These are phyloP conservation scores for Hypoxylon sp. DNA, from an alignment of 2,329 filamentous ascomycete species.

Conservation along the genomic window DNA sequence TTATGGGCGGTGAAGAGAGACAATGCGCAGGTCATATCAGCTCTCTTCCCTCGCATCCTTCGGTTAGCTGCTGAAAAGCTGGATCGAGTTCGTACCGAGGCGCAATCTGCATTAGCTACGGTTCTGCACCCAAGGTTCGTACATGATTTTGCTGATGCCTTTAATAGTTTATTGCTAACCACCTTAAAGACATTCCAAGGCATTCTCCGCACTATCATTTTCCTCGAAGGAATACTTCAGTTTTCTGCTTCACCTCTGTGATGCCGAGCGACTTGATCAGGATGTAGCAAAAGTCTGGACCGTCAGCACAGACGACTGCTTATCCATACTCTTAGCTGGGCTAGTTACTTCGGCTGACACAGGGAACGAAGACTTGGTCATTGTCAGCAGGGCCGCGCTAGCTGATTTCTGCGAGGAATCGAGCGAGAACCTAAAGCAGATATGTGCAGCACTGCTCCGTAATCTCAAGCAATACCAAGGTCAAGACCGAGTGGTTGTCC, in stretches of 20 bases:
- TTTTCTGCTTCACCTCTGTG: slow-evolving; percentile 64
- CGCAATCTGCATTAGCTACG: slow-evolving; percentile 67
- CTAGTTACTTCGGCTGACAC: slow-evolving; percentile 80
- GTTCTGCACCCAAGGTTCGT: slow-evolving; percentile 62
- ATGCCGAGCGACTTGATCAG: slow-evolving; percentile 54
- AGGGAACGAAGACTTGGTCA: slow-evolving; percentile 81
- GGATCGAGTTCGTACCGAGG: slow-evolving; percentile 82
- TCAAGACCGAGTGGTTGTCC: slow-evolving; percentile 79
- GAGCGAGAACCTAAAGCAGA: slow-evolving; percentile 56
- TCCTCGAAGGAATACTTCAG: slow-evolving; percentile 73
- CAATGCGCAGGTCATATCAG: slow-evolving; percentile 49
- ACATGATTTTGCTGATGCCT: slow-evolving; percentile 12
- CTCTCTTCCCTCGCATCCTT: slow-evolving; percentile 65
- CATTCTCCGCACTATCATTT: slow-evolving; percentile 60
- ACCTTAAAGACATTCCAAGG: slow-evolving; percentile 51
- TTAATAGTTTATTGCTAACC: slow-evolving; percentile 41
- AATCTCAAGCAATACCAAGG: slow-evolving; percentile 67
- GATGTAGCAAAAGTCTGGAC: slow-evolving; percentile 55
- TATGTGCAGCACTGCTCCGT: slow-evolving; percentile 65
- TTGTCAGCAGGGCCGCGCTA: slow-evolving; percentile 75
- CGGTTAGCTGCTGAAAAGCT: slow-evolving; percentile 89
- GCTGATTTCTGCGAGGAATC: slow-evolving; percentile 64
- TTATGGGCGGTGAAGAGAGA: slow-evolving; percentile 60
- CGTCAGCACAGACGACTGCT: slow-evolving; percentile 57
- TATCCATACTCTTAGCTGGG: slow-evolving; percentile 71